Evolutionary conservation across 2,329 filamentous ascomycete genomes (phyloP).

Genomic region (Diaporthe longicolla): DNA sequence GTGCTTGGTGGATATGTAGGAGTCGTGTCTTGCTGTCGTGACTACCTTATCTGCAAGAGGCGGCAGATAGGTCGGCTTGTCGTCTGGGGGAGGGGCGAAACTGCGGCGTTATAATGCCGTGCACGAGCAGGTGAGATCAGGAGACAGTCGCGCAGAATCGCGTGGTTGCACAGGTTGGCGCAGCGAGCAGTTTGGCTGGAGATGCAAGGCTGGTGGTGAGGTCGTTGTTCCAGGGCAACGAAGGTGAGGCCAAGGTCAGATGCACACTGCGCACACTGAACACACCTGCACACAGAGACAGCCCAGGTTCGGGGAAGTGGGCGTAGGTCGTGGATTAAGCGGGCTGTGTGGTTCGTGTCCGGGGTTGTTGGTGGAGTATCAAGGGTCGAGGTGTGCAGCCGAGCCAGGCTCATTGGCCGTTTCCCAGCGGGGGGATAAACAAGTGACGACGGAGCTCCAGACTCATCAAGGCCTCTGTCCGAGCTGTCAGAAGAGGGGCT

Average conservation of each 20-base stretch:
- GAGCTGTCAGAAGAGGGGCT: constrained; percentile 25
- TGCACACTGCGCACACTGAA: neutral
- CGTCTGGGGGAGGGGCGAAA: neutral
- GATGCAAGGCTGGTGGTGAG: neutral
- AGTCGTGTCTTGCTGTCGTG: neutral
- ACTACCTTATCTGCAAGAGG: neutral
- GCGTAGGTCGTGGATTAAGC: neutral
- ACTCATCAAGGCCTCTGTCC: neutral
- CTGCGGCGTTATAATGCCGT: neutral
- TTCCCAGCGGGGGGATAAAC: constrained; percentile 10
- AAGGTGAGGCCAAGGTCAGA: neutral
- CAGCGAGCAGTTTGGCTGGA: neutral
- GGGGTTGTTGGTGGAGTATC: constrained; percentile 23
- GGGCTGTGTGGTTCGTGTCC: constrained; percentile 5
- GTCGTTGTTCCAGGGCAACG: neutral
- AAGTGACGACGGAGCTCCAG: constrained; percentile 3
- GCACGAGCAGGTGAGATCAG: constrained; percentile 14
- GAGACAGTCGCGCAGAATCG: constrained; percentile 28
- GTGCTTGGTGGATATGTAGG: neutral
- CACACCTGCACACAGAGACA: neutral
- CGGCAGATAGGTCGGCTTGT: neutral
- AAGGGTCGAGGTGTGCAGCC: neutral
- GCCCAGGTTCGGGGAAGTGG: constrained; percentile 5
- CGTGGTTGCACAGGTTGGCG: constrained; percentile 28
- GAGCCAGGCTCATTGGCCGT: constrained; percentile 27